Base-by-base conservation (phyloP, 192 early-diverging fungal species). In the Backusella australiensis region DNA sequence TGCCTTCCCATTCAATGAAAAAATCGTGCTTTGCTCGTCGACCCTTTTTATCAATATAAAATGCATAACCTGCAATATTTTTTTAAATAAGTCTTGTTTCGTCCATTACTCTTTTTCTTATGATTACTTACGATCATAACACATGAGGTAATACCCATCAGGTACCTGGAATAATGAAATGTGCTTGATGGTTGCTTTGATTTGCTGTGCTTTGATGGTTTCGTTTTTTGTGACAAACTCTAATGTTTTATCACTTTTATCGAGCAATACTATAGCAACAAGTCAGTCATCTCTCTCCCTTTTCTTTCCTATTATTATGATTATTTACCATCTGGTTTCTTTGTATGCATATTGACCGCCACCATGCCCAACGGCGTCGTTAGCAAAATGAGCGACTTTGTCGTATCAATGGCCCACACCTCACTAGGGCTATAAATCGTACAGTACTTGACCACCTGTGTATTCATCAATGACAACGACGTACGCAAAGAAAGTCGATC, bases 351-450 rank as follows among this genome's bases (percentile, higher is more conserved):
- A 80, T 98, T 93, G 8, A 99, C 92, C 49, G 98, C 87, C 77
- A 97, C 95, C 78, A 98, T 95, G 3, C 97, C 97, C 73, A 94
- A 92, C 38, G 86, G 86, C 80, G 93, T 95, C 15, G 95, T 96
- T 4, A 99, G 90, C 77, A 91, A 93, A 23, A 99, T 84, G 29
- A 91, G 93, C 21, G 91, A 93, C 11, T 88, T 88, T 71, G 96
- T 82, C 66, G 94, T 94, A 77, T 97, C 91, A 67, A 99, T 84
- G 17, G 93, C 94, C 68, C 86, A 92, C 19, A 93, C 89, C 87
- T 98, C 96, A 46, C 92, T 86, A 7, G 96, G 96, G 77, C 97
- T 94, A 77, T 97, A 99, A 77, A 95, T 93, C 79, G 98, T 93
- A 88, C 93, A 86, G 82, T 89, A 91, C 29, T 21, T 32, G 6